Evolutionary conservation across 768 basidiomycete species (phyloP).

Genomic region (Boletus rufocinnamomeus): DNA sequence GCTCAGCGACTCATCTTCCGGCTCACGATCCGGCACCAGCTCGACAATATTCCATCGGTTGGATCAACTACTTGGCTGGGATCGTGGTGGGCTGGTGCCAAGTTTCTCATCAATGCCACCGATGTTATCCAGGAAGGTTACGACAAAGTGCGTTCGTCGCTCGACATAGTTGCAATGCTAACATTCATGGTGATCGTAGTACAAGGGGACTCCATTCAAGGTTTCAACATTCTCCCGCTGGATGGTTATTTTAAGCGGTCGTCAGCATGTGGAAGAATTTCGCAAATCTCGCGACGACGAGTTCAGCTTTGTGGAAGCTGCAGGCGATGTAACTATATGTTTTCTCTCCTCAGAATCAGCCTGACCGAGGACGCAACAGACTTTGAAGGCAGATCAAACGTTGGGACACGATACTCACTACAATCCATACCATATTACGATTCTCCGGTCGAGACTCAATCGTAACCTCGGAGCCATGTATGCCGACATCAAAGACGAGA

Average conservation of each 20-base stretch:
- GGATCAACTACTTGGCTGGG: constrained; percentile 28
- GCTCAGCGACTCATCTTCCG: too few relatives aligned
- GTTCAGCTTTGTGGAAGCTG: constrained; percentile 37
- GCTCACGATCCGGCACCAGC: constrained; percentile 10
- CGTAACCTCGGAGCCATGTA: constrained; percentile 43
- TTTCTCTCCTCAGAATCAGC: not conserved
- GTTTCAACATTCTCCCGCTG: constrained; percentile 35
- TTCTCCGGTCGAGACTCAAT: constrained; percentile 36
- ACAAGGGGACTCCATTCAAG: constrained; percentile 35
- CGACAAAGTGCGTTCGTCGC: constrained; percentile 23
- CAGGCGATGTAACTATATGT: not conserved
- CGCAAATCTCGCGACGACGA: constrained; percentile 42
- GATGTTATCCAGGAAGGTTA: constrained; percentile 37
- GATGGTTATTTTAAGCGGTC: constrained; percentile 40
- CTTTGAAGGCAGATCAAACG: constrained; percentile 39
- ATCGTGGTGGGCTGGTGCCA: constrained; percentile 31
- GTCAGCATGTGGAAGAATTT: constrained; percentile 42
- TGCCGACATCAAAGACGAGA: constrained; percentile 46
- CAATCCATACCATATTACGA: constrained; percentile 34
- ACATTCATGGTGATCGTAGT: constrained; percentile 15
- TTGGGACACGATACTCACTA: constrained; percentile 34
- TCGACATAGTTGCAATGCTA: not conserved
- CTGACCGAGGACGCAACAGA: constrained; percentile 26
- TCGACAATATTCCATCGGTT: constrained; percentile 35
- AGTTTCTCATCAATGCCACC: constrained; percentile 19